These are phyloP conservation scores for Lagenidium giganteum DNA, from an alignment of 352 stramenopile genomes.

Conservation along the genomic window DNA sequence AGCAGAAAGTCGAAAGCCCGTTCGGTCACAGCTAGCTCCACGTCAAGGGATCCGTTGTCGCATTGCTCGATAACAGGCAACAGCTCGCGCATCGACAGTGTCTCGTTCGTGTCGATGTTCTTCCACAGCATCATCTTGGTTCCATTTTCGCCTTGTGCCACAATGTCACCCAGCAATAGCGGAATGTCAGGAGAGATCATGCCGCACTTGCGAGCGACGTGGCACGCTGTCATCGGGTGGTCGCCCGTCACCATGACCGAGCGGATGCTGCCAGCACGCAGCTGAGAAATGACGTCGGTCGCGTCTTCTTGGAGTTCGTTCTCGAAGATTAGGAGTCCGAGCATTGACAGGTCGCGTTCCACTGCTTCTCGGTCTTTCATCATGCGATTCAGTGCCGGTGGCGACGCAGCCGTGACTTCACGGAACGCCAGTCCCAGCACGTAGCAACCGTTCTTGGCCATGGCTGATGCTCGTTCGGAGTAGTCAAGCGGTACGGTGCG, in stretches of 20 bases:
- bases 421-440: conserved; percentile 77
- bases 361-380: conserved; percentile 55
- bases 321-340: conserved; percentile 82
- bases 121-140: conserved; percentile 40
- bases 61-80: conserved; percentile 20
- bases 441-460: conserved; percentile 76
- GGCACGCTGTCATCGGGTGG: conserved; percentile 60
- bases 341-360: conserved; percentile 61
- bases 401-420: conserved; percentile 26
- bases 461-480: conserved; percentile 32
- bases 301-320: conserved; percentile 82
- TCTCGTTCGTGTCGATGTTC: conserved; percentile 39
- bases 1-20: conserved; percentile 53
- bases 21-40: conserved; percentile 52
- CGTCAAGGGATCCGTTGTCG: neutral
- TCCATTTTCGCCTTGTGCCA: conserved; percentile 18
- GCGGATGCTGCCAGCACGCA: conserved; percentile 62
- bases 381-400: conserved; percentile 30
- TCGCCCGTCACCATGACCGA: conserved; percentile 83
- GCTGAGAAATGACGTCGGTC: conserved; percentile 49
- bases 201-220: conserved; percentile 50
- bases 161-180: conserved; percentile 54
- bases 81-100: conserved; percentile 38
- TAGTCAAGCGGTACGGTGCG: conserved; percentile 65
- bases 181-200: conserved; percentile 33